Base-by-base conservation (phyloP, 2,329 filamentous ascomycete species). In the Alternaria sp. region DNA sequence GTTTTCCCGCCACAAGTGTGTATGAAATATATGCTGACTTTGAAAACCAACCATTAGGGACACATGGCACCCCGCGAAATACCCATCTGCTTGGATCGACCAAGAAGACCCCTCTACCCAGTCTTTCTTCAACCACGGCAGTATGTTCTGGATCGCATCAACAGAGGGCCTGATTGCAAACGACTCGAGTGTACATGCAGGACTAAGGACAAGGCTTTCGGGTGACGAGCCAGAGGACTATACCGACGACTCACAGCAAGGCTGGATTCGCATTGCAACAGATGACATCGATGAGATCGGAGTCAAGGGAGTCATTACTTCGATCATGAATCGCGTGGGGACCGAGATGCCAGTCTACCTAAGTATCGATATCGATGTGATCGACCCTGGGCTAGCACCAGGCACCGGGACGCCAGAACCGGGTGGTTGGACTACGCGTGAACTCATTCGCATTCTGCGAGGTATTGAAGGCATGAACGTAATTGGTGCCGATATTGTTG, bases 221-320 rank as follows among this genome's bases (percentile, higher is more conserved):
- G 80, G 81, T 43, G 88, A 88, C 69, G 89, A 85, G 69, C 82
- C 80, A 3, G 90, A 91, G 75, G 91, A 92, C 76, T 87, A 89
- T 18, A 88, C 90, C 67, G 92, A 96, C 70, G 87, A 88, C 39
- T 79, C 83, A 34, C 75, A 85, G 57, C 91, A 96, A 80, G 91
- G 91, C 62, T 96, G 93, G 86, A 79, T 91, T 59, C 88, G 92
- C 14, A 91, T 96, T 67, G 85, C 87, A n/a, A 87, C 91, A 9
- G 92, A 96, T 76, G 93, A 96, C 68, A 93, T 97, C 61, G 93
- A 97, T 77, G 92, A 94, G 28, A 79, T 95, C 9, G 93, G 93
- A 28, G 85, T 88, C 0, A 81, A 83, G 62, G 92, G 91, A 3
- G 84, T 97, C 61, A 85, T 94, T 16, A 81, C 87, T 20, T 81